Evolutionary conservation across 129 eudicot genomes (phyloP).

Genomic region (Kitagawia praeruptora): DNA sequence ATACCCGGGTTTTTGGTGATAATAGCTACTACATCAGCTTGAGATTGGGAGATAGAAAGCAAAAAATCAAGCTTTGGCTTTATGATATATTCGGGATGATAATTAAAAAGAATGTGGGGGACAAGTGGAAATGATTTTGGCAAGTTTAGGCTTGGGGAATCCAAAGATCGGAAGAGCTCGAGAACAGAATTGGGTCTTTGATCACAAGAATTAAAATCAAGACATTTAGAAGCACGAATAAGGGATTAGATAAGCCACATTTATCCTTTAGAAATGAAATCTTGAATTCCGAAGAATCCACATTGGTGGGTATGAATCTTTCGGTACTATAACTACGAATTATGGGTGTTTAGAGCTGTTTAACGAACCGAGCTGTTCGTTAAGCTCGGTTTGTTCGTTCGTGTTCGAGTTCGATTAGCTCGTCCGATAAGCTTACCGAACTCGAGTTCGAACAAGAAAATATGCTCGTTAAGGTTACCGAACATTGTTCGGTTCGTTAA

Average conservation of each 20-base stretch:
- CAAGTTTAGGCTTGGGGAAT: not conserved
- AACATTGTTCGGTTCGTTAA: too few relatives aligned
- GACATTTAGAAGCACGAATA: not conserved
- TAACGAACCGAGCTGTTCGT: too few relatives aligned
- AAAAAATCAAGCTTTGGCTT: constrained; percentile 3
- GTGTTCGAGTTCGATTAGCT: too few relatives aligned
- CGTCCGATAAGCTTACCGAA: not conserved
- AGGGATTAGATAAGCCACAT: not conserved
- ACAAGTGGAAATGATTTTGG: not conserved
- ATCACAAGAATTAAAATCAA: not conserved
- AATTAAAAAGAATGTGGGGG: not conserved
- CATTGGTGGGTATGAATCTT: not conserved
- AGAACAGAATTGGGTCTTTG: not conserved
- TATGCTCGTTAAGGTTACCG: too few relatives aligned
- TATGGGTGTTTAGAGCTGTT: not conserved
- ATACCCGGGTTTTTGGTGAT: not conserved
- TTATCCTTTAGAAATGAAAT: not conserved
- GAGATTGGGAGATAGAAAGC: too few relatives aligned
- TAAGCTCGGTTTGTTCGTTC: too few relatives aligned
- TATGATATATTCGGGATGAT: not conserved
- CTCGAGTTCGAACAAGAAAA: too few relatives aligned
- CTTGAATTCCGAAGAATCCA: not conserved
- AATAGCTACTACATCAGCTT: not conserved
- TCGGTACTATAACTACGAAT: not conserved
- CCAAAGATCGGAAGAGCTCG: not conserved